These are phyloP conservation scores for Astragalus membranaceus DNA, from an alignment of 306 rosid species.

Conservation along the genomic window DNA sequence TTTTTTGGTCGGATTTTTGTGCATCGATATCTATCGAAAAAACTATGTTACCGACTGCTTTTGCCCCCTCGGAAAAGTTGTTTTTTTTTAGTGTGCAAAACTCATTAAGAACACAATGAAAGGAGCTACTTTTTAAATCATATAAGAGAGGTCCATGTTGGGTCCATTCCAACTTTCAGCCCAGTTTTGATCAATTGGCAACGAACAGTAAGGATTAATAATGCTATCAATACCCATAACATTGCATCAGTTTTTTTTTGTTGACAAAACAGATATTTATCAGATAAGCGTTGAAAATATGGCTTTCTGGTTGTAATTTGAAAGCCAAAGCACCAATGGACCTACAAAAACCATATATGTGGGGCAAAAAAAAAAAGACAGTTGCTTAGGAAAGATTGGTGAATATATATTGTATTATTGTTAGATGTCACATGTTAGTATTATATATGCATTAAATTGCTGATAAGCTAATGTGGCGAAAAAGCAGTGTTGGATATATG, in stretches of 20 bases:
- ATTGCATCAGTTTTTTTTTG: too few species aligned
- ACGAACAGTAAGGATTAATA: not conserved
- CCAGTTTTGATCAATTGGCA: too few species aligned
- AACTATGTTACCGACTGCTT: too few species aligned
- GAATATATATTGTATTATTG: not conserved
- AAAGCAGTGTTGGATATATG: not conserved
- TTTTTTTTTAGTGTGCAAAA: too few species aligned
- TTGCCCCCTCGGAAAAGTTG: too few species aligned
- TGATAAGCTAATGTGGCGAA: not conserved
- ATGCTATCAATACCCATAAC: not conserved
- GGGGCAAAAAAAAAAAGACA: not conserved
- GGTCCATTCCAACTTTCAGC: too few species aligned
- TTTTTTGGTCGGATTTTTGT: too few species aligned
- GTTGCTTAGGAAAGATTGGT: not conserved
- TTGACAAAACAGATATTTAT: too few species aligned
- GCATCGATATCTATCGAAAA: too few species aligned
- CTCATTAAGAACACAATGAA: too few species aligned
- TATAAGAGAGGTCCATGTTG: too few species aligned
- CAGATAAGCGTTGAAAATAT: not conserved
- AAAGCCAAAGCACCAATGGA: not conserved
- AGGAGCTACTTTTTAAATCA: too few species aligned
- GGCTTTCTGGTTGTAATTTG: not conserved
- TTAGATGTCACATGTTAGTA: not conserved
- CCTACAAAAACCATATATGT: not conserved
- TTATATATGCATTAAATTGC: not conserved